Conservation (phyloP, 352 stramenopile species). For the Phytophthora quininea region DNA sequence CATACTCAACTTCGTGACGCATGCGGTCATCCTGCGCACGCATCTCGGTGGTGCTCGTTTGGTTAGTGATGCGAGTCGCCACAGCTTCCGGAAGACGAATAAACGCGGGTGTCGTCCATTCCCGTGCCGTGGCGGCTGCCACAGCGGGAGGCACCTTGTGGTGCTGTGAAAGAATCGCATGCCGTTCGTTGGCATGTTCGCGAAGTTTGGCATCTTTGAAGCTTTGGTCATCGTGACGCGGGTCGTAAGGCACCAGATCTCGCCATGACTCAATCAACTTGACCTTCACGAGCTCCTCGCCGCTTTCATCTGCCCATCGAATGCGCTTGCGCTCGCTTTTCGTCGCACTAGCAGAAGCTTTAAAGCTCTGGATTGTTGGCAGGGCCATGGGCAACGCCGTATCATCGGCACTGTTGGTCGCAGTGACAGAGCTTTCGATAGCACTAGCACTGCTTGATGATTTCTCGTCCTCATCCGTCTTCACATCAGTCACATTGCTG, state of each 20-base stretch:
- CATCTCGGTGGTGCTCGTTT: constrained; percentile 64
- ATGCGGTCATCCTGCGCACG: constrained; percentile 68
- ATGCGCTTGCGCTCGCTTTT: constrained; percentile 63
- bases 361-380: constrained; percentile 87
- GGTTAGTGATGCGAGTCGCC: constrained; percentile 33
- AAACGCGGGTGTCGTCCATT: constrained; percentile 72
- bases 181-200: constrained; percentile 79
- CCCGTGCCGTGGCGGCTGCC: constrained; percentile 50
- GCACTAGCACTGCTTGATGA: constrained; percentile 21
- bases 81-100: constrained; percentile 68
- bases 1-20: constrained; percentile 83
- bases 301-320: constrained; percentile 81
- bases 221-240: constrained; percentile 64
- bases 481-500: constrained; percentile 18
- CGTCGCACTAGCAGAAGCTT: constrained; percentile 42
- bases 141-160: constrained; percentile 66
- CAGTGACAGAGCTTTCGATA: constrained; percentile 24
- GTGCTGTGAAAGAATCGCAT: constrained; percentile 72
- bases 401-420: constrained; percentile 39
- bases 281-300: constrained; percentile 78
- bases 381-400: constrained; percentile 56
- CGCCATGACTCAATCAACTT: constrained; percentile 89
- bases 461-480: no score
- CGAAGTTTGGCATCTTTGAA: constrained; percentile 87
- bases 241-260: constrained; percentile 71